Percentiles rank a stretch among this genome's conserved stretches.
Evolutionary conservation across 495 filamentous ascomycete species (phyloP).

Genomic region (Neurospora sp.): DNA sequence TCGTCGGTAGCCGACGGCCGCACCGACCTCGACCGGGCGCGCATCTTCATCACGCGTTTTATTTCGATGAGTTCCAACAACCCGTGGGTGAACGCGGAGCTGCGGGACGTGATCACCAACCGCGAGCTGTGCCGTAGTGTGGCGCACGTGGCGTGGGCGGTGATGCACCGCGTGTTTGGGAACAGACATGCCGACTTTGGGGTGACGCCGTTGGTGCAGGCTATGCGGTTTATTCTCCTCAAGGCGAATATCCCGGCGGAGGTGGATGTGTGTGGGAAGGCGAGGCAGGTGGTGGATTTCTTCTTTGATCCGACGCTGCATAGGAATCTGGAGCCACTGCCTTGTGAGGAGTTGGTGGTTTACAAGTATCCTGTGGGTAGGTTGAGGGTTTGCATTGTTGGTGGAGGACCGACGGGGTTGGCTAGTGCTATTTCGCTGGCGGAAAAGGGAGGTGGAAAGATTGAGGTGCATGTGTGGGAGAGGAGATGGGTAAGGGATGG

Average conservation of each 20-base stretch:
- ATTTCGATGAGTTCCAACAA: slow-evolving; percentile 20
- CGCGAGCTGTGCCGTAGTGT: slow-evolving; percentile 11
- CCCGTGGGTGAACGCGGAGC: slow-evolving; percentile 6
- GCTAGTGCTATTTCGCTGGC: slow-evolving; percentile 28
- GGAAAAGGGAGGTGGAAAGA: slow-evolving; percentile 22
- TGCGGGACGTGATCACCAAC: slow-evolving; percentile 19
- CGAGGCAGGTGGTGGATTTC: slow-evolving; percentile 23
- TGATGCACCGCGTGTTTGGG: slow-evolving; percentile 20
- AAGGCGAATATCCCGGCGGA: slow-evolving; percentile 19
- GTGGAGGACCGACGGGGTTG: slow-evolving; percentile 26
- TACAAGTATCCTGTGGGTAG: slow-evolving; percentile 25
- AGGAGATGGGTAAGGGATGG: slow-evolving; percentile 16
- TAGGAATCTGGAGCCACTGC: slow-evolving; percentile 19
- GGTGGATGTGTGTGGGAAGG: slow-evolving; percentile 7
- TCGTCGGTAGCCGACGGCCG: neutral
- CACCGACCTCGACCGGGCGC: slow-evolving; percentile 20
- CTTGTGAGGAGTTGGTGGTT: slow-evolving; percentile 13
- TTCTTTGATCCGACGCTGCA: slow-evolving; percentile 30
- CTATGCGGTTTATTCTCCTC: slow-evolving; percentile 28
- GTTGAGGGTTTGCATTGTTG: slow-evolving; percentile 22
- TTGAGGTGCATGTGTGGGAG: slow-evolving; percentile 27
- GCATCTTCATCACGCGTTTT: slow-evolving; percentile 23
- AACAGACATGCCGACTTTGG: slow-evolving; percentile 23
- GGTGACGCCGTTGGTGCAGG: slow-evolving; percentile 23
- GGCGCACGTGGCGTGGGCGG: slow-evolving; percentile 15